These are phyloP conservation scores for Mollisiaceae sp. DNA, from an alignment of 2,329 filamentous ascomycete genomes.

Conservation along the genomic window DNA sequence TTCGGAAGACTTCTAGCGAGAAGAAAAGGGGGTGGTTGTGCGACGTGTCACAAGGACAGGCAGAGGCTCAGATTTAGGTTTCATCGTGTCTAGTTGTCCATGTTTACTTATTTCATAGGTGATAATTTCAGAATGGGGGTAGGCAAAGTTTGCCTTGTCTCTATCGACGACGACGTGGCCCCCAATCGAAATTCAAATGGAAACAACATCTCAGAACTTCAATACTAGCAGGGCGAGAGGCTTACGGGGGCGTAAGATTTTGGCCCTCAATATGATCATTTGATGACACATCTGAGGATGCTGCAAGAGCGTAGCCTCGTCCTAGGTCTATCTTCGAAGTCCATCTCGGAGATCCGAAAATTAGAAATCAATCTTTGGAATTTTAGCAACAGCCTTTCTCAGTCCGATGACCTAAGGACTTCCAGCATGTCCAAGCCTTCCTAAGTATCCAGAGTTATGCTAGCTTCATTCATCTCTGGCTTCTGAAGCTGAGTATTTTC, in stretches of 20 bases:
- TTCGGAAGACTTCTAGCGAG: not conserved
- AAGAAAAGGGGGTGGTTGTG: not conserved
- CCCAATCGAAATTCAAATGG: not conserved
- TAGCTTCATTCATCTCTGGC: no score
- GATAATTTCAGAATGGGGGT: not conserved
- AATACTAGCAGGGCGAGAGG: not conserved
- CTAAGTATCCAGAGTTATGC: no score
- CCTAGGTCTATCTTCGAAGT: not conserved
- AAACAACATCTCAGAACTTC: not conserved
- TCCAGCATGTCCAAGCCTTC: no score
- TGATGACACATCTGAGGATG: not conserved
- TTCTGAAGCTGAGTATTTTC: no score
- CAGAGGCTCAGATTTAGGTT: not conserved
- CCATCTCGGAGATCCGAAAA: not conserved
- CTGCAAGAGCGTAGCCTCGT: not conserved
- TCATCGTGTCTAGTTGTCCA: not conserved
- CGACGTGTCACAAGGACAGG: not conserved
- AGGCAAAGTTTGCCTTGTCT: not conserved
- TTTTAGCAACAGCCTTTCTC: no score
- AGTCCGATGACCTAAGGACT: no score
- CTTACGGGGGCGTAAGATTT: not conserved
- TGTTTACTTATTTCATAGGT: not conserved
- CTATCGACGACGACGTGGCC: not conserved
- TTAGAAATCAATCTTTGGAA: constrained; percentile 1
- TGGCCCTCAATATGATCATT: no score